Conservation (phyloP, 805 yeast genomes). For the Hanseniaspora vineae region DNA sequence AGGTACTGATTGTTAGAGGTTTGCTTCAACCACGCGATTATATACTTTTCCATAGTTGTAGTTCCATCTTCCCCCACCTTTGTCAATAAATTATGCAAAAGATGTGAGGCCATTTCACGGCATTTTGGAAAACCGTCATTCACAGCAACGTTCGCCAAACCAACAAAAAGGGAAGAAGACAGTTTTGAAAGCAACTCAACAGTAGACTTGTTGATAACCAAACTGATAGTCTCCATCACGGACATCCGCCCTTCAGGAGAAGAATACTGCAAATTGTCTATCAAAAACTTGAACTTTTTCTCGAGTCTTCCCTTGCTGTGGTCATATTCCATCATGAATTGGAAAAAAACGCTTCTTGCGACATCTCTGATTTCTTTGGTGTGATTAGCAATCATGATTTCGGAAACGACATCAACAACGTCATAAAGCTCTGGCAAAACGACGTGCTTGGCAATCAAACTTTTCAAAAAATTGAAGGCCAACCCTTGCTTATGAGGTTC, state of each 20-base stretch:
- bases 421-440: slow-evolving; percentile 85
- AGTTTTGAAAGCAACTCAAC: slow-evolving; percentile 44
- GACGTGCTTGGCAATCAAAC: slow-evolving; percentile 61
- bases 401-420: slow-evolving; percentile 65
- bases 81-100: slow-evolving; percentile 42
- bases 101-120: slow-evolving; percentile 65
- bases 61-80: slow-evolving; percentile 30
- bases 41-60: slow-evolving; percentile 24
- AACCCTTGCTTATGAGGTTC: slow-evolving; percentile 83
- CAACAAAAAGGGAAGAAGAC: slow-evolving; percentile 69
- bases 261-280: slow-evolving; percentile 71
- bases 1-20: slow-evolving; percentile 36
- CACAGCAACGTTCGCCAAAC: slow-evolving; percentile 61
- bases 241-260: slow-evolving; percentile 80
- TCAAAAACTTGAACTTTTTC: slow-evolving; percentile 68
- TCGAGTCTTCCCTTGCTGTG: slow-evolving; percentile 80
- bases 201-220: slow-evolving; percentile 54
- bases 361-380: slow-evolving; percentile 70
- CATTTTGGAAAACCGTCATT: slow-evolving; percentile 71
- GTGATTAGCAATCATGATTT: slow-evolving; percentile 83
- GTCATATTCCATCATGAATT: slow-evolving; percentile 86
- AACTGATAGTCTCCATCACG: slow-evolving; percentile 73
- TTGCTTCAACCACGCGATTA: slow-evolving; percentile 52
- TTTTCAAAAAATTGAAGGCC: slow-evolving; percentile 71
- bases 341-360: slow-evolving; percentile 71